Evolutionary conservation across 2,329 filamentous ascomycete genomes (phyloP).

Genomic region (Monosporascus sp.): DNA sequence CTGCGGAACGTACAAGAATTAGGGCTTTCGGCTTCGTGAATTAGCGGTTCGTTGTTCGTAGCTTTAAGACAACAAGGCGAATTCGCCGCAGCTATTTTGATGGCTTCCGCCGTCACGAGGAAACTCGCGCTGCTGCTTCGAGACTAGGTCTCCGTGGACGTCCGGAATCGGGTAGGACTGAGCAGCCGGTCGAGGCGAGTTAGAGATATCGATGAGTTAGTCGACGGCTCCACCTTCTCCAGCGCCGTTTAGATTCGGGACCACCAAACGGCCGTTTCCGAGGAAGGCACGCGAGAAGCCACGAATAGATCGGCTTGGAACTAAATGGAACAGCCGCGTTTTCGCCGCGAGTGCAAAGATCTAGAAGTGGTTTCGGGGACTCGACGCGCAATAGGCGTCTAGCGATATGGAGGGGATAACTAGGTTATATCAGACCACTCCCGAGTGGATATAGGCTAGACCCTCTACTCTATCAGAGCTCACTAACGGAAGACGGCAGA

Average conservation of each 20-base stretch:
- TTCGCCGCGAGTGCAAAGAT: neutral
- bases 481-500: conserved; percentile 14
- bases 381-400: neutral
- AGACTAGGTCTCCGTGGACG: neutral
- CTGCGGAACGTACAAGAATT: neutral
- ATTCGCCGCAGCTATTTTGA: neutral
- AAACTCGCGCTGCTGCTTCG: neutral
- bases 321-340: neutral
- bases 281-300: neutral
- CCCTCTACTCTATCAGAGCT: neutral
- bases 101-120: neutral
- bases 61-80: neutral
- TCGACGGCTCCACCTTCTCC: neutral
- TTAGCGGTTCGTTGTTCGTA: neutral
- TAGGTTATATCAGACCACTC: conserved; percentile 1
- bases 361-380: neutral
- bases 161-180: neutral
- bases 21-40: neutral
- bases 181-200: neutral
- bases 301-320: neutral
- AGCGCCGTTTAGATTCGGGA: neutral
- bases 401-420: neutral
- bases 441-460: conserved; percentile 1
- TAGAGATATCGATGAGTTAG: neutral
- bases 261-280: neutral